Conservation (phyloP, 345 rosid species). For the Hirschfeldia incana region DNA sequence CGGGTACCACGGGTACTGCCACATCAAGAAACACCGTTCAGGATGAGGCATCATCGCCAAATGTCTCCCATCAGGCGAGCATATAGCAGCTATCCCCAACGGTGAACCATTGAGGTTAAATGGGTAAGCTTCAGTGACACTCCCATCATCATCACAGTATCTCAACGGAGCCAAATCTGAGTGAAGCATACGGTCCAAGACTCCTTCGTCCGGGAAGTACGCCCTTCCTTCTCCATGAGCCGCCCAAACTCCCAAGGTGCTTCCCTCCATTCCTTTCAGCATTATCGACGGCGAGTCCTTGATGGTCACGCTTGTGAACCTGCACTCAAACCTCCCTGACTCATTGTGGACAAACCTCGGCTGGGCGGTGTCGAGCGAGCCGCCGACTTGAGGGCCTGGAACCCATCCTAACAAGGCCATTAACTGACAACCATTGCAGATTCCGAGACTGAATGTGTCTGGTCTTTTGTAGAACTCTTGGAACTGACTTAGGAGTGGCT, state of each 20-base stretch:
- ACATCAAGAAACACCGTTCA: conserved; percentile 98
- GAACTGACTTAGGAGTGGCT: conserved; percentile 73
- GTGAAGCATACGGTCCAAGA: conserved; percentile 67
- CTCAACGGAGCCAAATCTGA: conserved; percentile 74
- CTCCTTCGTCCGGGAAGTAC: conserved; percentile 88
- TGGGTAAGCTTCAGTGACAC: conserved; percentile 76
- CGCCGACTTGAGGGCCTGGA: conserved; percentile 94
- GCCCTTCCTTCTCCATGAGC: conserved; percentile 98
- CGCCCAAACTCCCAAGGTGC: conserved; percentile 93
- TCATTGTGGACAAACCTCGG: conserved; percentile 92
- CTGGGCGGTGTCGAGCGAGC: conserved; percentile 78
- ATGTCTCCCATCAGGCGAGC: conserved; percentile 95
- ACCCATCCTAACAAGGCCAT: conserved; percentile 96
- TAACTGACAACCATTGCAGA: conserved; percentile 95
- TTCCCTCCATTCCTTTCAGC: conserved; percentile 96
- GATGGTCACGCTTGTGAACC: conserved; percentile 76
- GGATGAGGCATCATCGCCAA: conserved; percentile 99
- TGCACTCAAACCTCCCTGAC: conserved; percentile 92
- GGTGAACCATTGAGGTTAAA: conserved; percentile 94
- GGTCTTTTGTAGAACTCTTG: conserved; percentile 87
- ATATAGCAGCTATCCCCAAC: conserved; percentile 86
- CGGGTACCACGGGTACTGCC: conserved; percentile 98
- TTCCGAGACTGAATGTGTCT: conserved; percentile 89
- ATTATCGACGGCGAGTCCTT: conserved; percentile 81
- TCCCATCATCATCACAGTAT: conserved; percentile 87